Base-by-base conservation (phyloP, 208 protist genomes). In the Porcisia hertigi region DNA sequence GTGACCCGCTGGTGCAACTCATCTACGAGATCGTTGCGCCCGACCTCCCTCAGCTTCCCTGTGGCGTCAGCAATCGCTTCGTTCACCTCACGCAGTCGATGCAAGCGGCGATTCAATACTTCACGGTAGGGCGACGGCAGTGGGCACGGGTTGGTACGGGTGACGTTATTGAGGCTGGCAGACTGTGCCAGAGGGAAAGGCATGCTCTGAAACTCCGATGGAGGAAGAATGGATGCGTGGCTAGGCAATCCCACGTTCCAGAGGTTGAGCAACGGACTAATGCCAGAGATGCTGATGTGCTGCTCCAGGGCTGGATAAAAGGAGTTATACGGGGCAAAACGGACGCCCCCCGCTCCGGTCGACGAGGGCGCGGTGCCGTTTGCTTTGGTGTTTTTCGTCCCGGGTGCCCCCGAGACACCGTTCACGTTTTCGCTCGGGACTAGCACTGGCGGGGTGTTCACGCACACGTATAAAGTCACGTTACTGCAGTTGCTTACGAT, bases 321-420 rank as follows among this genome's bases (percentile, higher is more conserved):
- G 2, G 94, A 92, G 85, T 97, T 97, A 77, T 97, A 97, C 45
- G 94, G 94, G 1, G 94, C 94, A 41, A 97, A 92, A 14, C 89
- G 89, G 23, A 96, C 88, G 25, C 90, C 86, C 34, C 83, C 73
- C 20, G 88, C 66, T 11, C 82, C 75, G 36, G 75, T 69, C 3
- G 87, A 62, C 11, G 39, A 34, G 1, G 54, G 25, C 6, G 60
- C 23, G 4, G 57, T 60, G 14, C 55, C 83, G 73, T 64, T 84
- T 62, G 43, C 84, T 78, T 62, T 85, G 30, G 55, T 75, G 59
- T 23, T 77, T 65, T 55, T 89, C 76, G 34, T 76, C 59, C n/a
- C 82, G 67, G 73, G 74, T 76, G 54, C 71, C 73, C 39, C 74
- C 66, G 25, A 62, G 71, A 18, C 41, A 2, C 41, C 63, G 23